Evolutionary conservation across 2,329 filamentous ascomycete species (phyloP).

Genomic region (Trichoderma lentiforme): DNA sequence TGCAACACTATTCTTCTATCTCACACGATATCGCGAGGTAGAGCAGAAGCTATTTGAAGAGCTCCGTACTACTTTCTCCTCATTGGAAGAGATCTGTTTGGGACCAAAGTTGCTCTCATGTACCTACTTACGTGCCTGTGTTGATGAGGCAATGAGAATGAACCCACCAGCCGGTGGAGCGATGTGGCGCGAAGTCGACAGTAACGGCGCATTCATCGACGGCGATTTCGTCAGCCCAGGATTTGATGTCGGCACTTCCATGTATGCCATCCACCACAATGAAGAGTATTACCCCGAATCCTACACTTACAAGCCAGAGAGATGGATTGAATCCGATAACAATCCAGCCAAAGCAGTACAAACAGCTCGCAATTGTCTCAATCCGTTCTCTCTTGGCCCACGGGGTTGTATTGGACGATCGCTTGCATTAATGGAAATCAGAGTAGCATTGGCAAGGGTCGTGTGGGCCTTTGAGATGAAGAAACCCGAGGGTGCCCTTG

Average conservation of each 20-base stretch:
- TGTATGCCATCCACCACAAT: constrained; percentile 16
- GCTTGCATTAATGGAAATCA: not conserved
- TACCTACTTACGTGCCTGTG: constrained; percentile 39
- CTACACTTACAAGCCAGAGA: constrained; percentile 6
- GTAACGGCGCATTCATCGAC: not conserved
- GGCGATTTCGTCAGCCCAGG: constrained; percentile 9
- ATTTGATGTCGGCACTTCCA: not conserved
- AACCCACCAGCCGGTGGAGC: not conserved
- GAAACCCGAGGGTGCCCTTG: not conserved
- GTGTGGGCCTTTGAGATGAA: not conserved
- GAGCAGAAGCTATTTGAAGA: constrained; percentile 32
- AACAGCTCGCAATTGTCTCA: not conserved
- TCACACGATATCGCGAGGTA: constrained; percentile 32
- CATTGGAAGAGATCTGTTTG: constrained; percentile 34
- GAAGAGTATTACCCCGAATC: constrained; percentile 2
- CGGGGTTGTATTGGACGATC: not conserved
- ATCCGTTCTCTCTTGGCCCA: not conserved
- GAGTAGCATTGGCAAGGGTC: not conserved
- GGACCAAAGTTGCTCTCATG: constrained; percentile 33
- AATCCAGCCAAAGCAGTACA: not conserved
- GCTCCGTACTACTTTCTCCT: constrained; percentile 31
- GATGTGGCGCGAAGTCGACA: constrained; percentile 9
- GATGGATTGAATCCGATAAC: constrained; percentile 7
- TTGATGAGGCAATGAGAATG: constrained; percentile 23
- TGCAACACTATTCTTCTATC: constrained; percentile 36